Evolutionary conservation across 2,329 filamentous ascomycete species (phyloP), one percentile per base, ranked within the genome.

Genomic region (Colletotrichum melonis): DNA sequence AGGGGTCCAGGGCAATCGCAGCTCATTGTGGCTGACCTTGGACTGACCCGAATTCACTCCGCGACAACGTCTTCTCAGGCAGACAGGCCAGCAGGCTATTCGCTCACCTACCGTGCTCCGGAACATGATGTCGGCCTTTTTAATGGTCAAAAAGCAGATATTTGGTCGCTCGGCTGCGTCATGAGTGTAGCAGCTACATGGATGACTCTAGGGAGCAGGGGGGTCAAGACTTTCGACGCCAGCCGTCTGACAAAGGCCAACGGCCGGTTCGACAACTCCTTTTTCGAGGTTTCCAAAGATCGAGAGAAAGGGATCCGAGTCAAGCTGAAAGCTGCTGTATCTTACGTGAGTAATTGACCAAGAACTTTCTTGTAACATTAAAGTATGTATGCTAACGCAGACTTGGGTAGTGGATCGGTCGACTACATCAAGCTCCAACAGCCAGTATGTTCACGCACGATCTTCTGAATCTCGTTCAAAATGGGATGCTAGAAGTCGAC

Each of bases 151-250:
- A n/a, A 52, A 42, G 54, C 60, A 14, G 67, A 70, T 0, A 66
- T 70, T 0, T 70, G 67, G 60, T 65, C 60, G 6, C 62, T 70
- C 0, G 67, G 67, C 7, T 70, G 67, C 19, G 67, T 70, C 6
- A 65, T 66, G 67, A 70, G 67, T n/a, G 60, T 66, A 16, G 60
- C 67, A 0, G 67, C 67, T 16, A 66, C 42, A 1, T 49, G 67
- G 52, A 70, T 70, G 60, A 58, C 35, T 1, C 22, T 70, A 3
- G 67, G 60, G 1, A 19, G 30, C n/a, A 70, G 66, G 54, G 56
- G 55, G 57, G 3, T 26, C 2, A 30, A 24, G 1, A 49, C 0
- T 0, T 49, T 49, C 42, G 2, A 3, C 42, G 19, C 42, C 42
- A n/a, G n/a, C n/a, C 42, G 42, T 3, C 42, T 5, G 12, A 49